These are phyloP conservation scores for Samsoniella hepiali DNA, from an alignment of 2,329 filamentous ascomycete species.

Conservation along the genomic window DNA sequence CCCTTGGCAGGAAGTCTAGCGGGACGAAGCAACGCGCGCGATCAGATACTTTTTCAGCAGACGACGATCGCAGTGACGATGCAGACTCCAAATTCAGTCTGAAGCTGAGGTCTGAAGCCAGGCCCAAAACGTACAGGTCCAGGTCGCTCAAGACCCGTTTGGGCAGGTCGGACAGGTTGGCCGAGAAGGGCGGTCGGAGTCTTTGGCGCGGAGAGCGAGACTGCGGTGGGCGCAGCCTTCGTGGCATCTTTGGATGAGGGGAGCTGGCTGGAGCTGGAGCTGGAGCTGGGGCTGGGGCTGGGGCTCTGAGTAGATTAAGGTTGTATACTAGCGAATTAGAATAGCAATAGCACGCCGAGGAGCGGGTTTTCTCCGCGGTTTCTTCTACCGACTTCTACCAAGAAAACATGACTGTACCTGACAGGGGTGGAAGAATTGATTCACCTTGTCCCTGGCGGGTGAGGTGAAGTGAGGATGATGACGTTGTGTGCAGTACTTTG, in stretches of 20 bases:
- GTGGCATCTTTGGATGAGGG: conserved; percentile 17
- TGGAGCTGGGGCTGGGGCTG: neutral
- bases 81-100: conserved; percentile 4
- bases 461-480: conserved; percentile 10
- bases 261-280: neutral
- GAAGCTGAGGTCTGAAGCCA: neutral
- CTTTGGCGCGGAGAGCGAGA: conserved; percentile 17
- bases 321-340: conserved; percentile 14
- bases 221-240: conserved; percentile 16
- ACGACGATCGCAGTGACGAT: conserved; percentile 9
- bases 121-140: conserved; percentile 10
- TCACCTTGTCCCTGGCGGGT: conserved; percentile 1
- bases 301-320: neutral
- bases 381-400: conserved; percentile 12
- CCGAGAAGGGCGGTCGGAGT: conserved; percentile 8
- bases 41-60: conserved; percentile 11
- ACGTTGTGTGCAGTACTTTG: conserved; percentile 6
- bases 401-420: conserved; percentile 14
- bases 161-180: conserved; percentile 12
- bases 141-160: conserved; percentile 16
- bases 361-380: conserved; percentile 3
- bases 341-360: conserved; percentile 11
- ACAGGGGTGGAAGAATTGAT: conserved; percentile 5
- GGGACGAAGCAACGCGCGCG: conserved; percentile 40
- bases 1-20: conserved; percentile 69